Evolutionary conservation across 768 basidiomycete genomes (phyloP), one percentile per base, ranked within the genome.

Genomic region (Hygrophorus russula): DNA sequence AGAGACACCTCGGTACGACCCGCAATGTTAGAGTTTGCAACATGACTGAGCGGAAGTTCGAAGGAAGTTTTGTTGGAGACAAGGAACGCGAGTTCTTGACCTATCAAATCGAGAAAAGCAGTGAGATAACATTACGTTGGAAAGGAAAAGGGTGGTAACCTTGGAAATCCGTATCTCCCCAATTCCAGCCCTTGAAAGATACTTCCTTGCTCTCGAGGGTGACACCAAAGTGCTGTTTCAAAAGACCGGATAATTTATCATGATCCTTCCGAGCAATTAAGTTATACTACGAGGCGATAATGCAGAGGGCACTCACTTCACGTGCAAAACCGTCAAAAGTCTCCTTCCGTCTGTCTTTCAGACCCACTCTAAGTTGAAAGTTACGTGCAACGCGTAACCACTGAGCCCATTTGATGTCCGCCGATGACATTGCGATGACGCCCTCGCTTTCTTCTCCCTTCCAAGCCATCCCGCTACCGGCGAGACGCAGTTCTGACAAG

Each of bases 1-100:
- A 99, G 78, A 0, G 96, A 91, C n/a, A 99, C 96, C 59, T 99
- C 96, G 8, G 90, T 93, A 48, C 89, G 88, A 15, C 90, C 91
- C 10, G 91, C 90, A 53, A 98, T 97, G 64, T 97, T 97, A 36
- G 96, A 96, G 62, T 99, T 99, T 52, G 88, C 85, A 37, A 98
- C 91, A 49, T 81, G 67, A 28, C 71, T 65, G 28, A 98, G 69
- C 4, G 96, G 92, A 5, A 99, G 70, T 52, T 93, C 90, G 56
- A 99, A 98, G 0, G 87, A 72, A 1, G 82, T 80, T 62, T 82
- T 87, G 44, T 87, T 88, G 2, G 85, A 84, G 3, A 97, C 82
- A 31, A 85, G 67, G 62, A 99, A 99, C 4, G 85, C 86, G 24
- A 99, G 71, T 42, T 99, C 92, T 59, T 85, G 78, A 33, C 89